Evolutionary conservation across 2,329 filamentous ascomycete genomes (phyloP).

Genomic region (Neonectria faginata): DNA sequence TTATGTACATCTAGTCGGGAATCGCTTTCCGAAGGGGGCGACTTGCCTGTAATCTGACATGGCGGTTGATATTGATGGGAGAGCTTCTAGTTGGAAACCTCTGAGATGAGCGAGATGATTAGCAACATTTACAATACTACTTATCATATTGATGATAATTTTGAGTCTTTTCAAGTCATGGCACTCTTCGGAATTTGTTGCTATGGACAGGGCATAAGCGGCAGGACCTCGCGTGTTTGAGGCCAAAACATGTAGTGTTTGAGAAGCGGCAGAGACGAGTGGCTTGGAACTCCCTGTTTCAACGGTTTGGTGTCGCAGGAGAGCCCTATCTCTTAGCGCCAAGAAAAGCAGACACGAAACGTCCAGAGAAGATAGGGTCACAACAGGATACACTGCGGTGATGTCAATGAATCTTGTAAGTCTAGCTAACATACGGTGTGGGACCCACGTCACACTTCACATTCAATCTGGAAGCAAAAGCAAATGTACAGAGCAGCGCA

Average conservation of each 20-base stretch:
- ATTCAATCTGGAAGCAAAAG: constrained; percentile 6
- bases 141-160: background rate
- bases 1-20: constrained; percentile 27
- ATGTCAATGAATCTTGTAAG: background rate
- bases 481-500: background rate
- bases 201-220: background rate
- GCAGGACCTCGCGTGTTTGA: background rate
- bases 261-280: background rate
- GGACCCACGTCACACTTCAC: constrained; percentile 4
- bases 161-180: background rate
- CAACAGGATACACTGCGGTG: background rate
- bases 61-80: background rate
- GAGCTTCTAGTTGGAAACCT: constrained; percentile 6
- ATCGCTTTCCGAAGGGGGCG: background rate
- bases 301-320: background rate
- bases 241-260: background rate
- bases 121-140: constrained; percentile 3
- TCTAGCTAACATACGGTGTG: background rate
- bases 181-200: background rate
- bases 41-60: constrained; percentile 13
- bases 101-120: constrained; percentile 16
- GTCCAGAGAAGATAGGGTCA: background rate
- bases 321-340: background rate
- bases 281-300: background rate
- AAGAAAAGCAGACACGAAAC: background rate